phyloP scores from a whole-genome alignment of 768 basidiomycete species.

The Punctularia strigosozonata region DNA sequence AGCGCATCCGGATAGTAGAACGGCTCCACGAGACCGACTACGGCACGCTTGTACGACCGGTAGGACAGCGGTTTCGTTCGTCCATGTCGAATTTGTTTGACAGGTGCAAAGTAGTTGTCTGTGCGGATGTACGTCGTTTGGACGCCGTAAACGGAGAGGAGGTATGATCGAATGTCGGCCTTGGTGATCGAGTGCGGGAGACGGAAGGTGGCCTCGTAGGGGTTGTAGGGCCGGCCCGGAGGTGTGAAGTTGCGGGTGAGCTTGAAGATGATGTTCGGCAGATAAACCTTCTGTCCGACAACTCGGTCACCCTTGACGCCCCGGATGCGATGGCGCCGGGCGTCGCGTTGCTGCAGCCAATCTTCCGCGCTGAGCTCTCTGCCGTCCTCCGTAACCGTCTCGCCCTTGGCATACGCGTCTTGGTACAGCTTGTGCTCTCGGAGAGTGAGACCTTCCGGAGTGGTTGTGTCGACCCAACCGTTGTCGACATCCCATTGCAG shows the following conservation, averaged over 20 bases:
- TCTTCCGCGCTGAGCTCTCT: slow-evolving; percentile 33
- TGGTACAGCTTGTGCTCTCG: slow-evolving; percentile 51
- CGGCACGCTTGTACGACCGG: slow-evolving; percentile 79
- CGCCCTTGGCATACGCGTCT: slow-evolving; percentile 42
- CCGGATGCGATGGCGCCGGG: slow-evolving; percentile 52
- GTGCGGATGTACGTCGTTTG: slow-evolving; percentile 90
- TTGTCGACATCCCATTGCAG: too few species aligned
- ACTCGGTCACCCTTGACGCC: slow-evolving; percentile 40
- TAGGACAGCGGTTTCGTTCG: slow-evolving; percentile 19
- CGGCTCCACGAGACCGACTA: slow-evolving; percentile 84
- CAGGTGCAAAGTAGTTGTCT: slow-evolving; percentile 71
- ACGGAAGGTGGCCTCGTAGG: slow-evolving; percentile 90
- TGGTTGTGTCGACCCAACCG: too few species aligned
- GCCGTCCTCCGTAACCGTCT: slow-evolving; percentile 24
- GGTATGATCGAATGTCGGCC: slow-evolving; percentile 81
- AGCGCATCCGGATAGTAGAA: slow-evolving; percentile 84
- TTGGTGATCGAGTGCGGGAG: slow-evolving; percentile 86
- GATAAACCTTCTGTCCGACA: slow-evolving; percentile 75
- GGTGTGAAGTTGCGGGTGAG: slow-evolving; percentile 78
- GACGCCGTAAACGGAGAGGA: slow-evolving; percentile 77
- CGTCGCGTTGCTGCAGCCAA: slow-evolving; percentile 48
- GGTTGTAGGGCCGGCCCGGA: slow-evolving; percentile 74
- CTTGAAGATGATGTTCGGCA: slow-evolving; percentile 78
- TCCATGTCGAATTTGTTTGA: slow-evolving; percentile 19
- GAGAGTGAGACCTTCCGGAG: slow-evolving; percentile 48